These are phyloP conservation scores for Penicillium sp. DNA, from an alignment of 2,329 filamentous ascomycete genomes.

Conservation along the genomic window DNA sequence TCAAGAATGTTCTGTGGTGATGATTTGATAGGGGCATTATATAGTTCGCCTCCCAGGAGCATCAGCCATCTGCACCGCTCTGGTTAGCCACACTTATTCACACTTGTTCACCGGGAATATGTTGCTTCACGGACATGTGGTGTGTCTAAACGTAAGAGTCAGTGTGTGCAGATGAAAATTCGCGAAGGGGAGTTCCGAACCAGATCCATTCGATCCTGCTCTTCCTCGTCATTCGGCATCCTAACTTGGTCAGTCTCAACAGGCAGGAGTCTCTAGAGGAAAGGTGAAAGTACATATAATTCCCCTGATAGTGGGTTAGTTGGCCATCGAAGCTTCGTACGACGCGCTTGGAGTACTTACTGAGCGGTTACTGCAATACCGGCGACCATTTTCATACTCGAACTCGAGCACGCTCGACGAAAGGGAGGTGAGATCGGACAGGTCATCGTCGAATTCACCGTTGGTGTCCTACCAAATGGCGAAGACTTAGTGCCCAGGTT, in stretches of 20 bases:
- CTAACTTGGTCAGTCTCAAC: slow-evolving; percentile 18
- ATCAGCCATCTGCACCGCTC: slow-evolving; percentile 31
- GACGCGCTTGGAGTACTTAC: slow-evolving; percentile 22
- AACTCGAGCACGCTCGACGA: slow-evolving; percentile 41
- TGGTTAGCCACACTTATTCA: slow-evolving; percentile 26
- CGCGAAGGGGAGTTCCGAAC: slow-evolving; percentile 18
- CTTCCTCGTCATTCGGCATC: slow-evolving; percentile 45
- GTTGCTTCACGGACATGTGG: slow-evolving; percentile 24
- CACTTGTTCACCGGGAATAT: neutral
- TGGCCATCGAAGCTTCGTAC: neutral
- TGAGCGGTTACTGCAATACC: slow-evolving; percentile 41
- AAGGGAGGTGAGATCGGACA: slow-evolving; percentile 29
- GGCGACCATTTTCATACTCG: slow-evolving; percentile 49
- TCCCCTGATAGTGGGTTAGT: slow-evolving; percentile 16
- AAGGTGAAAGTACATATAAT: slow-evolving; percentile 23
- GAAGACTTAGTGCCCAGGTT: slow-evolving; percentile 3
- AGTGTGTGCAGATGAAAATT: neutral
- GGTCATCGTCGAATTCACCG: slow-evolving; percentile 20
- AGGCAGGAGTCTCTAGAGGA: neutral
- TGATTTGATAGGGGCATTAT: slow-evolving; percentile 29
- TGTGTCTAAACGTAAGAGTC: slow-evolving; percentile 25
- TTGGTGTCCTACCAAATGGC: slow-evolving; percentile 17
- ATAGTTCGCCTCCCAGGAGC: slow-evolving; percentile 33
- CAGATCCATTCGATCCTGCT: slow-evolving; percentile 41
- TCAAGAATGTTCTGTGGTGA: slow-evolving; percentile 44